These are phyloP conservation scores for Periconia macrospinosa DNA, from an alignment of 2,329 filamentous ascomycete species.

Conservation along the genomic window DNA sequence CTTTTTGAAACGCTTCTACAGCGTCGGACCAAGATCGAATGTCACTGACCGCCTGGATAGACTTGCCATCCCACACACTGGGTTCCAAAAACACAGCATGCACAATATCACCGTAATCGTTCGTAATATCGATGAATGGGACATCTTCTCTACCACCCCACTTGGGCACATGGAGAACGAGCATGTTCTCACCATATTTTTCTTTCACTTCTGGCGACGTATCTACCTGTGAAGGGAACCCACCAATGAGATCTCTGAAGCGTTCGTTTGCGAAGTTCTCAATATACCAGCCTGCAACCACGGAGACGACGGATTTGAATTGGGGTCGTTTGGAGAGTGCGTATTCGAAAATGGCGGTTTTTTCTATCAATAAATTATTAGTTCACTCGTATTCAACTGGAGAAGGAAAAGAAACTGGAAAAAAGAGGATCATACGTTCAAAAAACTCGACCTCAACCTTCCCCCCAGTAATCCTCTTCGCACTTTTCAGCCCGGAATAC, in stretches of 20 bases:
- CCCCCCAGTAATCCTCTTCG: constrained; percentile 13
- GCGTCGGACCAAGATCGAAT: constrained; percentile 34
- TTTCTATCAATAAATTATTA: constrained; percentile 27
- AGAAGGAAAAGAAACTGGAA: not conserved
- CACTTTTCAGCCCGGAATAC: constrained; percentile 21
- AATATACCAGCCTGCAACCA: constrained; percentile 48
- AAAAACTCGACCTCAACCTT: constrained; percentile 17
- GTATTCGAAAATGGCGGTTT: constrained; percentile 44
- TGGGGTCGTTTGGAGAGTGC: constrained; percentile 27
- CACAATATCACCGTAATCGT: constrained; percentile 52
- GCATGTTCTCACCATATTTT: constrained; percentile 34
- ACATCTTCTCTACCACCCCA: constrained; percentile 47
- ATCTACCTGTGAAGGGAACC: constrained; percentile 43
- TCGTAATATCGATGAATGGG: constrained; percentile 44
- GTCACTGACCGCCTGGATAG: constrained; percentile 45
- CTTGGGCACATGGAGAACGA: constrained; percentile 41
- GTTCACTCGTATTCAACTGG: not conserved
- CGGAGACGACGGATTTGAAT: constrained; percentile 40
- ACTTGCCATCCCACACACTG: constrained; percentile 37
- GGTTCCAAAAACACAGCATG: constrained; percentile 50
- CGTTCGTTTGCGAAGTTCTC: constrained; percentile 46
- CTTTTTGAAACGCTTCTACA: constrained; percentile 40
- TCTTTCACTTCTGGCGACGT: not conserved
- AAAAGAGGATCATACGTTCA: constrained; percentile 13
- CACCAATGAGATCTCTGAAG: constrained; percentile 42